Evolutionary conservation across 345 rosid genomes (phyloP).

Genomic region (Noccaea bulbosa): DNA sequence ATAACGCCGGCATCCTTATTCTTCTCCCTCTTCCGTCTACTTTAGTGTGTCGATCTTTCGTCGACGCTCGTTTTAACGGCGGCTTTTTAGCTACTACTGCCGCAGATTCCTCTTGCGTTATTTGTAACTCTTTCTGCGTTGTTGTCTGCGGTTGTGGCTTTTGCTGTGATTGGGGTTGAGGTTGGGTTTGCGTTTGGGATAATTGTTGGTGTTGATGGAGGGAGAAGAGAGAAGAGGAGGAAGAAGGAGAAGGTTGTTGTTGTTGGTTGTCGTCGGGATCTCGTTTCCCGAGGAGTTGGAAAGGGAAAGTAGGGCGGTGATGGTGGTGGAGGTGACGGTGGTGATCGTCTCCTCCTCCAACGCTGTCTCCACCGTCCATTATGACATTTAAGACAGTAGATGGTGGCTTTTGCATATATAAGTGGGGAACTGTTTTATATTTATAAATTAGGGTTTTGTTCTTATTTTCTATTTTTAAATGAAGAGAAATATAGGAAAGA

Average conservation of each 20-base stretch:
- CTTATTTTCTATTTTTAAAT: constrained; percentile 14
- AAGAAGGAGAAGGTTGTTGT: constrained; percentile 55
- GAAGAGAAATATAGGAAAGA: constrained; percentile 17
- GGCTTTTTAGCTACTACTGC: constrained; percentile 58
- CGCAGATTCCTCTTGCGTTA: constrained; percentile 35
- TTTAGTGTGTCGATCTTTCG: constrained; percentile 95
- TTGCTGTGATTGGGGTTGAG: constrained; percentile 22
- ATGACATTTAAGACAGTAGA: constrained; percentile 34
- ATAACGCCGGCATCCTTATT: constrained; percentile 98
- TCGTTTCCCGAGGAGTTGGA: constrained; percentile 81
- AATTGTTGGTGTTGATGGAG: constrained; percentile 48
- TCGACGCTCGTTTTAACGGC: constrained; percentile 78
- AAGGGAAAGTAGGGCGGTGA: constrained; percentile 73
- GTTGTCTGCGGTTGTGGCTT: constrained; percentile 31
- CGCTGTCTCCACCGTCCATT: constrained; percentile 55
- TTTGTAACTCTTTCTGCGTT: constrained; percentile 31
- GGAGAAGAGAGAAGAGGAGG: constrained; percentile 59
- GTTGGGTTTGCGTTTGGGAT: constrained; percentile 39
- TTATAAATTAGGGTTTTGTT: constrained; percentile 54
- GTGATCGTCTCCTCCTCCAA: constrained; percentile 57
- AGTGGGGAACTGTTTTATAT: constrained; percentile 27
- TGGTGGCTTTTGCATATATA: constrained; percentile 41
- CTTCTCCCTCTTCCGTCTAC: constrained; percentile 96
- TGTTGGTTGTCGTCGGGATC: constrained; percentile 59
- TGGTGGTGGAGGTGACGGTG: constrained; percentile 60